Evolutionary conservation across 768 basidiomycete species (phyloP), one percentile per base, ranked within the genome.

Genomic region (Tylopilus balloui): DNA sequence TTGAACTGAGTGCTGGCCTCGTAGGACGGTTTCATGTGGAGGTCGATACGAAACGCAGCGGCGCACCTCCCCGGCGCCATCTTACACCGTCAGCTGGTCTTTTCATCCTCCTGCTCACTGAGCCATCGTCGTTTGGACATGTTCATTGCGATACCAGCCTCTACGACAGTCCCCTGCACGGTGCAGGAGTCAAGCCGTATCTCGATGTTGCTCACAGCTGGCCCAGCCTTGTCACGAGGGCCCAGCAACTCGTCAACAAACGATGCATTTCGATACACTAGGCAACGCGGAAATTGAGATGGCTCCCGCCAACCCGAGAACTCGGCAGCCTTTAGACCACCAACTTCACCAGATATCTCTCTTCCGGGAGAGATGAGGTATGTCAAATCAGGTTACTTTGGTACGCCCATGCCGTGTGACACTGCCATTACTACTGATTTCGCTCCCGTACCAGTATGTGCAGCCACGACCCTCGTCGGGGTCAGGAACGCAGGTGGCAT

Each of bases 1-100:
- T 74, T 80, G 69, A 74, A 90, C 61, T 92, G 90, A 0, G 88
- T 88, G 57, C 87, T 88, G 34, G 75, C 78, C 59, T 91, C 81
- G 57, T 90, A 93, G 3, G 88, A 63, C 0, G 86, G 71, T 49
- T 51, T 69, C n/a, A n/a, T n/a, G n/a, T n/a, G n/a, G n/a, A n/a
- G n/a, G n/a, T n/a, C n/a, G n/a, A n/a, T n/a, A n/a, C n/a, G n/a
- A n/a, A n/a, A n/a, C n/a, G n/a, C n/a, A n/a, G n/a, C n/a, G n/a
- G n/a, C n/a, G n/a, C n/a, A n/a, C 13, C 15, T 57, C 36, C 19
- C 17, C 55, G 48, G 14, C 19, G 9, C 21, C 3, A 21, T 4
- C 31, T 60, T 4, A 14, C 20, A 70, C 57, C 24, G 57, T 60
- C 40, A 23, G 9, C 51, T 65, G 66, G 57, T 60, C 62, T 48